Percentiles rank a stretch among this genome's conserved stretches.
Conservation (phyloP, 768 basidiomycete genomes). For the Tricholoma hemisulphureum region DNA sequence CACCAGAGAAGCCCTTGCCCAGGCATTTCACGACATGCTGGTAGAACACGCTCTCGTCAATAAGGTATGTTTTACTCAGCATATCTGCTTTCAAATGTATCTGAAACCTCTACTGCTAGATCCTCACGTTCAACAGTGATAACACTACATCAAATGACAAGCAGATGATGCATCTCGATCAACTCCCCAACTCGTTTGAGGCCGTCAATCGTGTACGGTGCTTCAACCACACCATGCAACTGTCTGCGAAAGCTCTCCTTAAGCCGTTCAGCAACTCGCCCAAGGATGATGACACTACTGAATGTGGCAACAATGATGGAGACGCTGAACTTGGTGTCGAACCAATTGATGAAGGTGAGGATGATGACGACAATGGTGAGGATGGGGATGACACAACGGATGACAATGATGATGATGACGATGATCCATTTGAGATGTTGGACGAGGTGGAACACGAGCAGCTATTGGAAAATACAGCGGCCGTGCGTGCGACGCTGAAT, state of each 20-base stretch:
- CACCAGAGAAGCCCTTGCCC: too few relatives aligned
- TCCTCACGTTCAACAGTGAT: too few relatives aligned
- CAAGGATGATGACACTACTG: conserved; percentile 13
- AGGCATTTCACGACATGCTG: too few relatives aligned
- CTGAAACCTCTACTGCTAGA: conserved; percentile 38
- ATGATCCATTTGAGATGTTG: conserved; percentile 9
- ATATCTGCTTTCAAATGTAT: not conserved
- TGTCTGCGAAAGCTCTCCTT: conserved; percentile 34
- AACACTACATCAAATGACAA: too few relatives aligned
- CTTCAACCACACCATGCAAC: conserved; percentile 40
- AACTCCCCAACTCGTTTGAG: too few relatives aligned
- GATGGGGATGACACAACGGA: not conserved
- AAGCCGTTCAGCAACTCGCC: conserved; percentile 24
- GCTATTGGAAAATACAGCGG: conserved; percentile 3
- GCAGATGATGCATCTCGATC: too few relatives aligned
- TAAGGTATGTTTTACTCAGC: conserved; percentile 26
- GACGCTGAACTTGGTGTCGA: not conserved
- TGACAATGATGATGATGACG: conserved; percentile 24
- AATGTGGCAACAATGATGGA: not conserved
- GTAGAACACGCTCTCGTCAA: conserved; percentile 29
- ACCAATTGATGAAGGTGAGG: not conserved
- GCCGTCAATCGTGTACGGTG: conserved; percentile 28
- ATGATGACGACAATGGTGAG: conserved; percentile 6
- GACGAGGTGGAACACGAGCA: conserved; percentile 14
- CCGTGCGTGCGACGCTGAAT: conserved; percentile 25